phyloP scores from a whole-genome alignment of 176 grass and related monocot genomes.

The maize (Zea mays) region DNA sequence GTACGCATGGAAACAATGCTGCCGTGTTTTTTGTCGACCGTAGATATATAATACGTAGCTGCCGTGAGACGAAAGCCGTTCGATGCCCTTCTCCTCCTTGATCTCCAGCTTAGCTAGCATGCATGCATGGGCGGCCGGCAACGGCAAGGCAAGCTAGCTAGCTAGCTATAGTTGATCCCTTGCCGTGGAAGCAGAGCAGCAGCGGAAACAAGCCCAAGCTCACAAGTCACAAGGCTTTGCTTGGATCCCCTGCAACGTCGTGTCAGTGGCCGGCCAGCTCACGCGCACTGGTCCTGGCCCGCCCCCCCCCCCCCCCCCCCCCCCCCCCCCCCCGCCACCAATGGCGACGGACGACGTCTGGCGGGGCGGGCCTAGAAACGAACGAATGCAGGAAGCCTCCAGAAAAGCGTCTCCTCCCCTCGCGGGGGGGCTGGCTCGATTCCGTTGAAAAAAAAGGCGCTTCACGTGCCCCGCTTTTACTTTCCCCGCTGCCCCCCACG shows the following conservation, averaged over 20 bases:
- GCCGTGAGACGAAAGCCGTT: too few relatives aligned
- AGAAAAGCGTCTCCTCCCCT: not conserved
- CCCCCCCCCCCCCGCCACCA: too few relatives aligned
- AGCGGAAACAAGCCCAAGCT: not conserved
- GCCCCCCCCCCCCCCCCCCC: too few relatives aligned
- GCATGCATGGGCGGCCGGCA: too few relatives aligned
- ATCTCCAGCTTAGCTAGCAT: too few relatives aligned
- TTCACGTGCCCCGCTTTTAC: conserved; percentile 45
- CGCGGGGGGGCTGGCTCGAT: not conserved
- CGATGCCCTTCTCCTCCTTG: too few relatives aligned
- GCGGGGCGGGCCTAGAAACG: not conserved
- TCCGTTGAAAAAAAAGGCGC: not conserved
- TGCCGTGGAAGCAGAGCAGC: conserved; percentile 11
- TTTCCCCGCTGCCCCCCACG: conserved; percentile 2
- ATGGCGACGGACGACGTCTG: not conserved
- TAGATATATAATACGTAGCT: too few relatives aligned
- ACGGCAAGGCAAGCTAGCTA: too few relatives aligned
- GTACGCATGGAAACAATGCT: not conserved
- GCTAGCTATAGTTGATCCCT: conserved; percentile 2
- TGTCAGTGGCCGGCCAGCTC: conserved; percentile 31
- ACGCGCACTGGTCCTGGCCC: conserved; percentile 9
- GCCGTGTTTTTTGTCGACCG: too few relatives aligned
- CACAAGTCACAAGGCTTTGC: conserved; percentile 13
- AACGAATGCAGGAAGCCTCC: not conserved
- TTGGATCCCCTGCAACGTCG: conserved; percentile 60